Conservation (phyloP, 2,329 filamentous ascomycete species). For the Talaromyces albobiverticillius region DNA sequence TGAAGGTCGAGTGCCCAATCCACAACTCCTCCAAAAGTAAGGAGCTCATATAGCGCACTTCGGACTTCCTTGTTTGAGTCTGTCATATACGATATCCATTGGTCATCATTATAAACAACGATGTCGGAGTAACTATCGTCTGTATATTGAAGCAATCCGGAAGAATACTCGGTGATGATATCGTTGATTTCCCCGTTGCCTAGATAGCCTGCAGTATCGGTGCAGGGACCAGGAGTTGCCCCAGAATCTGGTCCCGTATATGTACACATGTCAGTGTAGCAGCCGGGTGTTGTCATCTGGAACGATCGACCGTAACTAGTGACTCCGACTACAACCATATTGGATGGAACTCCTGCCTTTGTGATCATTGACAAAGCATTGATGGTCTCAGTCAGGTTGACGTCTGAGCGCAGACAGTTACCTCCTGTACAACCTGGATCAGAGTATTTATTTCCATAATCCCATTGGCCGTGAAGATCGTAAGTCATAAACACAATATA, state of each 20-base stretch:
- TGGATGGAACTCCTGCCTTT: constrained; percentile 34
- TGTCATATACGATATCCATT: neutral
- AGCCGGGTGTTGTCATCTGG: constrained; percentile 28
- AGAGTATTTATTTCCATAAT: neutral
- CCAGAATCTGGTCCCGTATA: constrained; percentile 30
- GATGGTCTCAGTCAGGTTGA: constrained; percentile 38
- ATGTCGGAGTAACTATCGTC: neutral
- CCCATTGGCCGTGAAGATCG: constrained; percentile 7
- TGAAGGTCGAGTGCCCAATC: neutral
- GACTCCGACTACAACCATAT: constrained; percentile 32
- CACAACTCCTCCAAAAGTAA: neutral
- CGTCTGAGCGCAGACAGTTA: constrained; percentile 35
- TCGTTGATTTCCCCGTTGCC: neutral
- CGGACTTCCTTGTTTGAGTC: neutral
- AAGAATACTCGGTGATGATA: neutral
- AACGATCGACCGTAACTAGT: constrained; percentile 35
- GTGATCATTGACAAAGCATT: constrained; percentile 31
- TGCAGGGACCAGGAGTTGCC: constrained; percentile 33
- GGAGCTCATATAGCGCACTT: neutral
- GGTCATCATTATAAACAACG: neutral
- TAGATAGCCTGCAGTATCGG: constrained; percentile 35
- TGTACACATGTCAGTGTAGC: constrained; percentile 27
- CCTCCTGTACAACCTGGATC: constrained; percentile 21
- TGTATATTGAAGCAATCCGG: too few species aligned
- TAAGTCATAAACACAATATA: constrained; percentile 38